Conservation (phyloP, 768 basidiomycete species). For the Suillus luteus region DNA sequence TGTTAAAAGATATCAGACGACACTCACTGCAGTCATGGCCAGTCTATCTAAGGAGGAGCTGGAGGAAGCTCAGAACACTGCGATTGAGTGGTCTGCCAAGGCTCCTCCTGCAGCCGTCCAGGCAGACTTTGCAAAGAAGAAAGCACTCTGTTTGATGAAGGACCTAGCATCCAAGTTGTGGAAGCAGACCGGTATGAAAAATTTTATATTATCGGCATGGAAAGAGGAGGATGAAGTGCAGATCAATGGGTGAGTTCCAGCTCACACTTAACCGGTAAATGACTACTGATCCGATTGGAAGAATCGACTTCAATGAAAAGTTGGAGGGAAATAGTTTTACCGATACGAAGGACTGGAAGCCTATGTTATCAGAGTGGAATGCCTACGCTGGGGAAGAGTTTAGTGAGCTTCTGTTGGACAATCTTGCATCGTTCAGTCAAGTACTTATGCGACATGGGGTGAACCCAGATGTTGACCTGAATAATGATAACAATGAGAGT, state of each 20-base stretch:
- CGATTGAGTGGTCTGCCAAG: background rate
- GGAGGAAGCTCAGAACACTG: background rate
- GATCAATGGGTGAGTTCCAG: background rate
- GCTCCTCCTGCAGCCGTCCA: constrained; percentile 2
- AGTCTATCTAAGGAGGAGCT: constrained; percentile 6
- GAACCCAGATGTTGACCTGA: background rate
- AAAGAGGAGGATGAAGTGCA: background rate
- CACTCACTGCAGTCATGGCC: background rate
- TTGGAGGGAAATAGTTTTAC: constrained; percentile 2
- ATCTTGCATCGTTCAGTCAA: background rate
- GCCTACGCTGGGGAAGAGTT: constrained; percentile 3
- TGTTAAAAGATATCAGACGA: background rate
- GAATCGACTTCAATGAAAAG: constrained; percentile 4
- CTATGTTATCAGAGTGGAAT: constrained; percentile 5
- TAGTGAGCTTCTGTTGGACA: background rate
- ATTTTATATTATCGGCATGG: background rate
- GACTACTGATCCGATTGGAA: background rate
- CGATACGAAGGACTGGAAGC: background rate
- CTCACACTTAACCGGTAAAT: background rate
- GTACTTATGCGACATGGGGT: background rate
- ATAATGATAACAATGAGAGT: background rate
- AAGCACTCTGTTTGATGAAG: background rate
- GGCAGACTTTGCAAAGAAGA: constrained; percentile 2
- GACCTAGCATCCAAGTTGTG: constrained; percentile 3
- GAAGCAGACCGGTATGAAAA: constrained; percentile 10